Conservation (phyloP, 805 yeast genomes). For the Schizosaccharomyces japonicus region DNA sequence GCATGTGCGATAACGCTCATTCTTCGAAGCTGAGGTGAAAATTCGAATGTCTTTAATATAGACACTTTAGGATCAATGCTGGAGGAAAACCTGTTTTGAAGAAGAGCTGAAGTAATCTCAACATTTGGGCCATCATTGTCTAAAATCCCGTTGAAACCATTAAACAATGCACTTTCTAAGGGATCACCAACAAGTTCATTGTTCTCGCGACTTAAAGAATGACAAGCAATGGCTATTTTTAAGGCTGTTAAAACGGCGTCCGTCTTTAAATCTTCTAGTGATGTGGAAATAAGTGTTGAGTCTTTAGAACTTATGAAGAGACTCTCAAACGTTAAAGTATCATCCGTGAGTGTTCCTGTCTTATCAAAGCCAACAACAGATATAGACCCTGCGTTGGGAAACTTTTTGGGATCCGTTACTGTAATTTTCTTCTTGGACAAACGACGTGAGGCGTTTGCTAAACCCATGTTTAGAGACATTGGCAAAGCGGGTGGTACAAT, state of each 20-base stretch:
- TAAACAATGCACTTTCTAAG: constrained; percentile 76
- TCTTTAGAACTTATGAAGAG: too few species aligned
- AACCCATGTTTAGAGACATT: constrained; percentile 89
- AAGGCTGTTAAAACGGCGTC: too few species aligned
- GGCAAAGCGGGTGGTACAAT: constrained; percentile 98
- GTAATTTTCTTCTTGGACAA: constrained; percentile 45
- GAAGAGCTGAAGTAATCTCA: constrained; percentile 14
- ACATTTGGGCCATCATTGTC: constrained; percentile 33
- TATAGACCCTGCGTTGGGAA: constrained; percentile 84
- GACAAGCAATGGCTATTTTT: constrained; percentile 39
- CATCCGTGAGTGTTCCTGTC: constrained; percentile 93
- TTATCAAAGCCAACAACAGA: constrained; percentile 85
- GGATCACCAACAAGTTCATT: constrained; percentile 80
- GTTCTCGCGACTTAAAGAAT: constrained; percentile 60
- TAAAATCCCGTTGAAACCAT: constrained; percentile 55
- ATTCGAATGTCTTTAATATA: constrained; percentile 44
- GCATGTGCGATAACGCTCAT: constrained; percentile 62
- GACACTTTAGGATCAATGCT: constrained; percentile 15
- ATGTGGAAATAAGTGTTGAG: too few species aligned
- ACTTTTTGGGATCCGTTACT: constrained; percentile 83
- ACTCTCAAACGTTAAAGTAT: constrained; percentile 80
- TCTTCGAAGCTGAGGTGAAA: constrained; percentile 59
- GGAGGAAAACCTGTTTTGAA: neutral
- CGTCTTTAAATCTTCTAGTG: too few species aligned
- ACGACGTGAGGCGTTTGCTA: constrained; percentile 69